Conservation (phyloP, 2,329 filamentous ascomycete genomes). For the Xylariomycetidae sp. region DNA sequence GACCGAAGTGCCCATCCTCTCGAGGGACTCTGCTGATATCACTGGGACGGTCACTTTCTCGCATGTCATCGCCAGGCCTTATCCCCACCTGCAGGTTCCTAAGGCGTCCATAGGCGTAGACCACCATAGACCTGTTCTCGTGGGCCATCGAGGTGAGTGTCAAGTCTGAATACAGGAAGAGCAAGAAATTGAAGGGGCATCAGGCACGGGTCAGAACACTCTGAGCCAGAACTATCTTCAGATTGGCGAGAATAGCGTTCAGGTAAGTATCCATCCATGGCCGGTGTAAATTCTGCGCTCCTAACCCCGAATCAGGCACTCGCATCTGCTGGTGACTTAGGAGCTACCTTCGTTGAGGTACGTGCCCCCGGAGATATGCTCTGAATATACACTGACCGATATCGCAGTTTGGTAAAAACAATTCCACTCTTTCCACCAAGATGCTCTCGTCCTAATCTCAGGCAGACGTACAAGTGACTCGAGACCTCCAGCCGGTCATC, state of each 20-base stretch:
- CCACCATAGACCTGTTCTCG: conserved; percentile 10
- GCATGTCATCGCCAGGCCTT: conserved; percentile 25
- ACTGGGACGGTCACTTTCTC: conserved; percentile 31
- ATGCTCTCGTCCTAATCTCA: too few relatives aligned
- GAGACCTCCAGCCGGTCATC: conserved; percentile 34
- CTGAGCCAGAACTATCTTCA: conserved; percentile 26
- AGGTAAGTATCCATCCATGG: conserved; percentile 2
- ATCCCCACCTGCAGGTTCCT: conserved; percentile 5
- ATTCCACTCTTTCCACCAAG: background rate
- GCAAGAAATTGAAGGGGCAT: background rate
- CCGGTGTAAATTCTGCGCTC: background rate
- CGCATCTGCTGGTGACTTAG: conserved; percentile 26
- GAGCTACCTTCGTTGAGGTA: conserved; percentile 32
- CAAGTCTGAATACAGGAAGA: background rate
- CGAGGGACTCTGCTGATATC: conserved; percentile 21
- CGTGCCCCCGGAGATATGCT: conserved; percentile 1
- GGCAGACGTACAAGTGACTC: conserved; percentile 37
- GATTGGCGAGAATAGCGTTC: conserved; percentile 33
- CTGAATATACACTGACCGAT: background rate
- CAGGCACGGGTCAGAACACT: conserved; percentile 23
- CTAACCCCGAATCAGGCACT: conserved; percentile 22
- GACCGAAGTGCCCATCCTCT: conserved; percentile 27
- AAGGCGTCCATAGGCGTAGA: conserved; percentile 1
- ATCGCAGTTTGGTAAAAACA: conserved; percentile 1
- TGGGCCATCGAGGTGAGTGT: conserved; percentile 30